Percentiles rank a stretch among this genome's conserved stretches.
These are phyloP conservation scores for Xerophyta viscosa DNA, from an alignment of 106 monocot species.

Conservation along the genomic window DNA sequence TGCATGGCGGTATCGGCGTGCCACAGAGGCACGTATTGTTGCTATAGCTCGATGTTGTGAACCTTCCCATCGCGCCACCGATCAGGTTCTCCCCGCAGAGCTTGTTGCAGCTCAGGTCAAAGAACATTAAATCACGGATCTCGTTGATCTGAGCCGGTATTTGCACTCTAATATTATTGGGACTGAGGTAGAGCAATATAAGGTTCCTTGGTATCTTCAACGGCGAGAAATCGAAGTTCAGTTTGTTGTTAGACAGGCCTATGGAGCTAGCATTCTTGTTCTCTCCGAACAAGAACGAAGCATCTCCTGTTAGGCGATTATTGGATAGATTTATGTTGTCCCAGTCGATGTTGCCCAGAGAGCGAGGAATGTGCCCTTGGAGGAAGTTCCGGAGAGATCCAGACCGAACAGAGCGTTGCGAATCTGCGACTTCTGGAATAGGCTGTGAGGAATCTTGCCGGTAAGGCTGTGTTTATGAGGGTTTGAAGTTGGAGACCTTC, in stretches of 20 bases:
- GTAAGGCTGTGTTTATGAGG: slow-evolving; percentile 19
- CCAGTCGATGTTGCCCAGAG: not conserved
- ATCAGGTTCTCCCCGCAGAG: slow-evolving; percentile 5
- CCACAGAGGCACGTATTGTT: slow-evolving; percentile 13
- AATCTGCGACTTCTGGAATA: not conserved
- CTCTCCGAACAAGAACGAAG: slow-evolving; percentile 21
- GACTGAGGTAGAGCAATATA: not conserved
- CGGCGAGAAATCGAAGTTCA: slow-evolving; percentile 17
- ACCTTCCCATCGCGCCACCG: slow-evolving; percentile 3
- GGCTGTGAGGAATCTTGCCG: slow-evolving; percentile 21
- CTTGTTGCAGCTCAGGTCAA: slow-evolving; percentile 17
- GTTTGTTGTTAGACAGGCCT: slow-evolving; percentile 23
- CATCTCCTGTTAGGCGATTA: slow-evolving; percentile 29
- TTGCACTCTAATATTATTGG: slow-evolving; percentile 17
- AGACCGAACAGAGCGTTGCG: not conserved
- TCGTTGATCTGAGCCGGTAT: slow-evolving; percentile 11
- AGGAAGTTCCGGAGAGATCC: slow-evolving; percentile 12
- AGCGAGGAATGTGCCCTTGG: not conserved
- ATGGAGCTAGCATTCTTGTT: not conserved
- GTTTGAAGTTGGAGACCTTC: slow-evolving; percentile 10
- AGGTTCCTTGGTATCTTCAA: slow-evolving; percentile 3
- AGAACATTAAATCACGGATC: not conserved
- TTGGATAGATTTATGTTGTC: slow-evolving; percentile 17
- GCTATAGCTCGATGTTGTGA: not conserved
- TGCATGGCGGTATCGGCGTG: slow-evolving; percentile 2